phyloP scores from a whole-genome alignment of 2,329 filamentous ascomycete species.

The Venturia carpophila region DNA sequence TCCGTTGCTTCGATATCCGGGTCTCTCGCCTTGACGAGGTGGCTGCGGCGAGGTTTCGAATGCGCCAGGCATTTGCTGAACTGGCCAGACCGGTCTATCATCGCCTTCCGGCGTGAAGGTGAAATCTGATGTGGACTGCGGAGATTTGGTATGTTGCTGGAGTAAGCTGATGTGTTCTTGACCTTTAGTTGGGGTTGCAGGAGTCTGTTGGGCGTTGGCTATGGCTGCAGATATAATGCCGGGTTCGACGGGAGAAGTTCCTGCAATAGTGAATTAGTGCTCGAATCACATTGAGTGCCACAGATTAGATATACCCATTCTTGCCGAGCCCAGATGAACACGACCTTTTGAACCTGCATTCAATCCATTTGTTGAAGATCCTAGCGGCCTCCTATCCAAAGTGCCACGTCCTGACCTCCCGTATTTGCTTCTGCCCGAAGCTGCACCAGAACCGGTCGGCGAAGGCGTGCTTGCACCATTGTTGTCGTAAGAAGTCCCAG shows the following conservation, averaged over 20 bases:
- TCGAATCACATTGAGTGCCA: too few species aligned
- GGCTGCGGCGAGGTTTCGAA: conserved; percentile 21
- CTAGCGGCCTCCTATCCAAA: conserved; percentile 37
- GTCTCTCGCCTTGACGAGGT: conserved; percentile 1
- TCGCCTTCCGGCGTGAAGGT: conserved; percentile 93
- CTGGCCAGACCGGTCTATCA: conserved; percentile 68
- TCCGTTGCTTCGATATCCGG: conserved; percentile 30
- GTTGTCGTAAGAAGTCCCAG: background rate
- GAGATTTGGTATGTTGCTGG: conserved; percentile 57
- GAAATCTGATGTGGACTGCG: conserved; percentile 75
- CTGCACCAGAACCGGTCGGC: conserved; percentile 59
- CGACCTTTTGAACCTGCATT: conserved; percentile 25
- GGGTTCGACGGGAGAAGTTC: conserved; percentile 42
- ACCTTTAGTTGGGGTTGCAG: conserved; percentile 48
- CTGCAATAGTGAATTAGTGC: conserved; percentile 30
- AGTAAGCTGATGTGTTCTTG: conserved; percentile 74
- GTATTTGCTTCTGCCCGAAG: conserved; percentile 75
- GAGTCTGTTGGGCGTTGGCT: conserved; percentile 42
- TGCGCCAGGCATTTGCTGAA: conserved; percentile 28
- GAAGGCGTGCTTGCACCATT: background rate
- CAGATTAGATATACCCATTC: conserved; percentile 13
- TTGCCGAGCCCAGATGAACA: background rate
- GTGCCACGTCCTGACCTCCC: conserved; percentile 48
- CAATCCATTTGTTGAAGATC: conserved; percentile 34
- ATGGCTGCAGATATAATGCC: conserved; percentile 92